Evolutionary conservation across 345 rosid genomes (phyloP).

Genomic region (Populus deltoides): DNA sequence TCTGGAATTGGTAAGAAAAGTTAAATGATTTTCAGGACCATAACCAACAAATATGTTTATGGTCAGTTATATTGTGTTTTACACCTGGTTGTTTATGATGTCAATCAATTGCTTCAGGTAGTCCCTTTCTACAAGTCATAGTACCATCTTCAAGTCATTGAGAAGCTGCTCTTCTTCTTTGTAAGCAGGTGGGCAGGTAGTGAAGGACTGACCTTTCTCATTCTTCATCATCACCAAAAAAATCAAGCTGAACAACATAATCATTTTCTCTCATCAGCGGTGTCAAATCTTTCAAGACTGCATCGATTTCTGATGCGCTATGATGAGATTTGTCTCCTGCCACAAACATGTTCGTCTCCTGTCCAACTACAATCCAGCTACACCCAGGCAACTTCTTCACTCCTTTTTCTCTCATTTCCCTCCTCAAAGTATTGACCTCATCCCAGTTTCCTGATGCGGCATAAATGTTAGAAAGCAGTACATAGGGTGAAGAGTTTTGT

Average conservation of each 20-base stretch:
- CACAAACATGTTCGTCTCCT: constrained; percentile 51
- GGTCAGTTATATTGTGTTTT: no score
- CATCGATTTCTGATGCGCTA: constrained; percentile 35
- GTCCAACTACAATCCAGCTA: constrained; percentile 77
- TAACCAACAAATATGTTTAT: no score
- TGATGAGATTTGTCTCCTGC: constrained; percentile 78
- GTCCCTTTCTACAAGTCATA: no score
- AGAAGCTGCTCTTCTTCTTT: neutral
- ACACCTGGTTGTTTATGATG: no score
- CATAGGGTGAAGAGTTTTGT: constrained; percentile 69
- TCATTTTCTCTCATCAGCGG: constrained; percentile 35
- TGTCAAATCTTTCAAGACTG: constrained; percentile 45
- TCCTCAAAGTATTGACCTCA: constrained; percentile 64
- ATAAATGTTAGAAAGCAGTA: constrained; percentile 78
- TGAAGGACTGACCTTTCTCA: neutral
- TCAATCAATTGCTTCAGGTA: no score
- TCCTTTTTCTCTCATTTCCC: constrained; percentile 72
- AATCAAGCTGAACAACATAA: constrained; percentile 24
- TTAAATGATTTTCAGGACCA: no score
- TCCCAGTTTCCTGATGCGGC: constrained; percentile 84
- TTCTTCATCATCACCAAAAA: constrained; percentile 21
- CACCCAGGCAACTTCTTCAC: constrained; percentile 79
- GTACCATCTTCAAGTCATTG: no score
- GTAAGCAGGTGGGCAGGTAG: neutral
- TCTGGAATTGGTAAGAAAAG: no score